Base-by-base conservation (phyloP, 768 basidiomycete genomes). In the Pilatotrama ljubarskyi region DNA sequence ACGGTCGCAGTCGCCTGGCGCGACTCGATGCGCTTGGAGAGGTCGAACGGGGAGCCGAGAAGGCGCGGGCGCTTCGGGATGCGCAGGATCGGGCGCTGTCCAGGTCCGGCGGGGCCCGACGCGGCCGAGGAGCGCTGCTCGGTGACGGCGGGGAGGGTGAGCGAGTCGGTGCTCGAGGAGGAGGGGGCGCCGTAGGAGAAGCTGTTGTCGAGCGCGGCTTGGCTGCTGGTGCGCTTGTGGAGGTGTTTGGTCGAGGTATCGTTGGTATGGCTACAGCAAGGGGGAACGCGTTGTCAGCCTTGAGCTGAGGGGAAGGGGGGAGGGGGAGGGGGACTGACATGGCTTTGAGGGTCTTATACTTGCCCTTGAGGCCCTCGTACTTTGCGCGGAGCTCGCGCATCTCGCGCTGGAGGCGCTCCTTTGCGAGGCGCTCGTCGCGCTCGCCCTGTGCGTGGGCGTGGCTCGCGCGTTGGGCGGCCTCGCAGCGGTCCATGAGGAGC, bases 401-500 rank as follows among this genome's bases (percentile, higher is more conserved):
- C 25, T 67, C 69, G 37, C 55, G 59, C 48, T 53, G 40, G 26
- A 68, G 56, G 11, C 51, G 68, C 64, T 58, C 64, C 9, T 40
- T 64, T 37, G 62, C 58, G 50, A 68, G 56, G n/a, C 66, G 44
- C 32, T 71, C 67, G 18, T 64, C 53, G 14, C 61, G 63, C 59
- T 75, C 77, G 37, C 71, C 70, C 42, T 68, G 59, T n/a, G 62
- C 67, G 51, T 77, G 75, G 0, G 68, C 74, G 10, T 66, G 58
- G 11, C 77, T 64, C 0, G 72, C 71, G 14, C 70, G 68, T 46
- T 73, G 75, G 62, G 79, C 73, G 14, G 70, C 66, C 47, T 82
- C 78, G 68, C 80, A 81, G 38, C 76, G 75, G 20, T 70, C 66
- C 67, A 80, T 72, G 9, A 87, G 73, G 0, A 68, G 64, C 13